Base-by-base conservation (phyloP, 2,329 filamentous ascomycete species). In the Beauveria caledonica region DNA sequence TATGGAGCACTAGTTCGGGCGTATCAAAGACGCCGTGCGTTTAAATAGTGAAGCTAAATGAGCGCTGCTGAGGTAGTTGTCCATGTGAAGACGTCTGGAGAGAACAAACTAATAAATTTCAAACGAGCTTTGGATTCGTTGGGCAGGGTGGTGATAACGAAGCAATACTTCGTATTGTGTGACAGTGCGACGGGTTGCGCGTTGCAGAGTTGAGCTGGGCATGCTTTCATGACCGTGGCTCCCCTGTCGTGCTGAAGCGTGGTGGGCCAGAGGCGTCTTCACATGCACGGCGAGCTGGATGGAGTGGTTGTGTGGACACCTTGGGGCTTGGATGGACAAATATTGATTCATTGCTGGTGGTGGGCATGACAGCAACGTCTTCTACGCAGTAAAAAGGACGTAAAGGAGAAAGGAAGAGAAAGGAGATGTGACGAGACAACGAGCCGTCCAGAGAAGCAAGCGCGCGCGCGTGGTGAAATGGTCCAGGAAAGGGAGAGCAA, bases 191-290 rank as follows among this genome's bases (percentile, higher is more conserved):
- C 44, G 44, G 44, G 19, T 33, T 36, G 19, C 44, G 21, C 44
- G 21, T 15, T 46, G 21, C 44, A 46, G n/a, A n/a, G 27, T 19
- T 27, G 5, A 53, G 51, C 17, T 54, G 51, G 39, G 10, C 23
- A 53, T 25, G 36, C 33, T 57, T 23, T 33, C 49, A 33, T 49
- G 45, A 19, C 6, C 7, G 19, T 36, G 33, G 11, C n/a, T n/a
- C 46, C 55, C 56, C 56, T 49, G 56, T 58, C 39, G 56, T 27
- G 56, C 56, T 58, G 56, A 58, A 58, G 46, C 25, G n/a, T 58
- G 39, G 55, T 58, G 56, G 56, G 46, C 56, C 56, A 8, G 36
- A 42, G 46, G 23, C 39, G 46, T 19, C 39, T 51, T 58, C 48
- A 44, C 48, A 50, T 58, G 46, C 44, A 58, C 29, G 13, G n/a